Evolutionary conservation across 192 early-diverging fungal genomes (phyloP), one percentile per base, ranked within the genome.

Genomic region (Backusella parvicylindrica): DNA sequence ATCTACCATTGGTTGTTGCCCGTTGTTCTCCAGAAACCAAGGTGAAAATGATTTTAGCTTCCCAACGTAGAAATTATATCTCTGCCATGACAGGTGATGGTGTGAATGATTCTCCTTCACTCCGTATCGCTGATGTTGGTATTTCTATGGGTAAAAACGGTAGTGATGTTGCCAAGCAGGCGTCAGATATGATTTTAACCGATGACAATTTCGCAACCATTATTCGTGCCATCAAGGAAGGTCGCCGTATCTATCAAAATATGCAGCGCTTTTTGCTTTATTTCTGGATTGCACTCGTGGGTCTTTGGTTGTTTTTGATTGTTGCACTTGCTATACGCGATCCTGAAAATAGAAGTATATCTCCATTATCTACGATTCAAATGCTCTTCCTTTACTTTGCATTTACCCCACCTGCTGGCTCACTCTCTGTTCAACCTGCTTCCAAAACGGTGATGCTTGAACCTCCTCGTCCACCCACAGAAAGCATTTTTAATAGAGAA

Each of bases 51-150:
- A 95, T 99, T 72, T 86, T 90, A 75, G 94, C 95, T 15, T 86
- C 96, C 60, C 94, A 97, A 75, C 83, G 88, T 47, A 85, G 89
- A 63, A 82, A 84, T 12, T 86, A 91, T 69, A 89, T 91, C 70
- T 89, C 90, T 70, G 94, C 93, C 35, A 96, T 96, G 95, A 97
- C 96, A 21, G 97, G 97, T 79, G 92, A 94, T 83, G 92, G 92
- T 77, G 91, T 92, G 56, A 94, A 94, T 41, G 77, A 79, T 50
- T 79, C 77, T 28, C 77, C 77, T 12, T 79, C 77, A 0, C 64
- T 79, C 13, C 70, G 77, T 50, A 79, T 79, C 47, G 77, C 77
- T 21, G 77, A 79, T 70, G 72, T 79, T 12, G 77, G 77, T 53
- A 79, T 79, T 53, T 49, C 77, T 1, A 97, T 97, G 96, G 96